A percentile compares a stretch with the other conserved stretches of the same genome.
Conservation (phyloP, 208 protist genomes). For the Leptomonas pyrrhocoris region DNA sequence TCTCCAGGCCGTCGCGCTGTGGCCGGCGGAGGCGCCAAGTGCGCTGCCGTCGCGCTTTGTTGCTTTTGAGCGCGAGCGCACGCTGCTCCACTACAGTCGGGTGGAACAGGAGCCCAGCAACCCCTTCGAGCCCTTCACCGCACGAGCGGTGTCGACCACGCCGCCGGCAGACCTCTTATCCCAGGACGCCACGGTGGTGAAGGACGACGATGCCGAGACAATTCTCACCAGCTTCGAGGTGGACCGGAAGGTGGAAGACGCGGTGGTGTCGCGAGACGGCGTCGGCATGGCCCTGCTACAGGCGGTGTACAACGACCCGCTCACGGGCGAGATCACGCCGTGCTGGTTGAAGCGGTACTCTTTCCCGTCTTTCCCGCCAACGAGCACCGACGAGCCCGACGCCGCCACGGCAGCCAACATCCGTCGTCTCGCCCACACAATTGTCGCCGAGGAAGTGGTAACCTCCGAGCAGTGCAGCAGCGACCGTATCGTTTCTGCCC, state of each 20-base stretch:
- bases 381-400: not conserved
- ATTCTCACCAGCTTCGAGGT: constrained; percentile 33
- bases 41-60: constrained; percentile 35
- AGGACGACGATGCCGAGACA: constrained; percentile 14
- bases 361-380: constrained; percentile 26
- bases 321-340: constrained; percentile 52
- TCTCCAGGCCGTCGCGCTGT: constrained; percentile 25
- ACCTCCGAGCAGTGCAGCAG: constrained; percentile 44
- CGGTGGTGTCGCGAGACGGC: constrained; percentile 20
- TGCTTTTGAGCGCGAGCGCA: constrained; percentile 68
- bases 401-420: not conserved
- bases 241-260: constrained; percentile 19
- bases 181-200: constrained; percentile 3
- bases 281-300: constrained; percentile 46
- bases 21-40: not conserved
- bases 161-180: constrained; percentile 13
- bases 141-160: not conserved
- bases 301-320: constrained; percentile 57
- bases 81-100: constrained; percentile 61
- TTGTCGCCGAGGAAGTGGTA: constrained; percentile 52
- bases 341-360: constrained; percentile 78
- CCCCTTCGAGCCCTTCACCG: constrained; percentile 48
- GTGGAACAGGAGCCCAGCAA: constrained; percentile 55
- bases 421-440: constrained; percentile 21
- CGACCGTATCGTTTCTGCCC: constrained; percentile 44